These are phyloP conservation scores for Raffaelea deltoideospora DNA, from an alignment of 2,329 filamentous ascomycete species.

Conservation along the genomic window DNA sequence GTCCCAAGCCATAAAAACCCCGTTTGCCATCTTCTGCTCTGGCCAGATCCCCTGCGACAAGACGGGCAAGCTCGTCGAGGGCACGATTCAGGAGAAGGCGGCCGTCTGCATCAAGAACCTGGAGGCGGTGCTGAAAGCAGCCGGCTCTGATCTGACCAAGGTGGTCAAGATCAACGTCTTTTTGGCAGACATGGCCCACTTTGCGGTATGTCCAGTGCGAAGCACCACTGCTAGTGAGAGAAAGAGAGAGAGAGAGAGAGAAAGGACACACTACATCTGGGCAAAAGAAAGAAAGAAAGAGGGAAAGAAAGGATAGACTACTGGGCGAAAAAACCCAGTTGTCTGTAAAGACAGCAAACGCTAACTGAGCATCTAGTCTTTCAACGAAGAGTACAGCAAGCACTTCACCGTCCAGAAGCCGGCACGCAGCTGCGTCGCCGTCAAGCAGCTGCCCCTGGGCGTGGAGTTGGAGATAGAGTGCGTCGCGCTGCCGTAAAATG, in stretches of 20 bases:
- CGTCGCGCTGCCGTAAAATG: slow-evolving; percentile 50
- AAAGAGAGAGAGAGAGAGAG: not conserved
- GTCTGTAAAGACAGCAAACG: too few species aligned
- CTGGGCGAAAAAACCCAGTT: slow-evolving; percentile 33
- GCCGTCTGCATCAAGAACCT: slow-evolving; percentile 58
- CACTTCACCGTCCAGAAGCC: slow-evolving; percentile 76
- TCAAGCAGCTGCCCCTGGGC: slow-evolving; percentile 74
- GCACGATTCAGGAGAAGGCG: slow-evolving; percentile 49
- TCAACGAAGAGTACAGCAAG: slow-evolving; percentile 77
- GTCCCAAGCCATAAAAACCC: slow-evolving; percentile 50
- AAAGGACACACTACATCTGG: not conserved
- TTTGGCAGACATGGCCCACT: slow-evolving; percentile 80
- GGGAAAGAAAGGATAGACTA: not conserved
- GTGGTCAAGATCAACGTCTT: slow-evolving; percentile 91
- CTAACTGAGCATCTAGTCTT: too few species aligned
- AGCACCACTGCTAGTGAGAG: not conserved
- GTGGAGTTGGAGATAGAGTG: slow-evolving; percentile 85
- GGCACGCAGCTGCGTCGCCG: slow-evolving; percentile 77
- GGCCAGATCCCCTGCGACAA: slow-evolving; percentile 54
- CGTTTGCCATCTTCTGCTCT: slow-evolving; percentile 50
- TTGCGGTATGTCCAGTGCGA: slow-evolving; percentile 36
- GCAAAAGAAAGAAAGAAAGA: not conserved
- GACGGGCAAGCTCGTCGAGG: slow-evolving; percentile 39
- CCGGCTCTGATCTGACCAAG: slow-evolving; percentile 61
- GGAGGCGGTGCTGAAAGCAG: slow-evolving; percentile 66